Conservation (phyloP, 106 monocot species). For the Phalaenopsis equestris region DNA sequence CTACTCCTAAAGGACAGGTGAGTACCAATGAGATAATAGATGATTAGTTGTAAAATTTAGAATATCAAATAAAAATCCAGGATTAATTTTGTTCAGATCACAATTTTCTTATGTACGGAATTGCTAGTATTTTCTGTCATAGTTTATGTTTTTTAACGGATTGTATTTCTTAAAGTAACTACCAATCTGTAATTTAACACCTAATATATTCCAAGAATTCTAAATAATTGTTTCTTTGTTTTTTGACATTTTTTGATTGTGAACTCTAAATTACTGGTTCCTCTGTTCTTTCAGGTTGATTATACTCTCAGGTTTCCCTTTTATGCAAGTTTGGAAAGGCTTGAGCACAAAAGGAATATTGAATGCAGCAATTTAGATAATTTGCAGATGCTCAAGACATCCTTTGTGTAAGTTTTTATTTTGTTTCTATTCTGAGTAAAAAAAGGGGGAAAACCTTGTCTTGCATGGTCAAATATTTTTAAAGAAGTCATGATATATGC, state of each 20-base stretch:
- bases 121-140: background rate
- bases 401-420: conserved; percentile 37
- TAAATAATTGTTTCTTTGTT: too few relatives aligned
- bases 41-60: background rate
- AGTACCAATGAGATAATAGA: background rate
- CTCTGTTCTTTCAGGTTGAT: conserved; percentile 42
- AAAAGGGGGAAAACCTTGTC: background rate
- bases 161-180: background rate
- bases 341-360: conserved; percentile 83
- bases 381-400: conserved; percentile 25
- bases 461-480: background rate
- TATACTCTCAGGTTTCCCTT: conserved; percentile 58
- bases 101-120: background rate
- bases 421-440: background rate
- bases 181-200: background rate
- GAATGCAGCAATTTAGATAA: conserved; percentile 26
- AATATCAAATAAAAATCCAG: background rate
- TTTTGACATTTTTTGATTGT: background rate
- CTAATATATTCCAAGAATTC: background rate
- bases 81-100: background rate
- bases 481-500: background rate
- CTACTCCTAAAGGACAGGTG: background rate
- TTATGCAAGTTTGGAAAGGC: conserved; percentile 56
- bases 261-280: background rate
- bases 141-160: background rate